Evolutionary conservation across 2,329 filamentous ascomycete species (phyloP).

Genomic region (Penicillium polonicum): DNA sequence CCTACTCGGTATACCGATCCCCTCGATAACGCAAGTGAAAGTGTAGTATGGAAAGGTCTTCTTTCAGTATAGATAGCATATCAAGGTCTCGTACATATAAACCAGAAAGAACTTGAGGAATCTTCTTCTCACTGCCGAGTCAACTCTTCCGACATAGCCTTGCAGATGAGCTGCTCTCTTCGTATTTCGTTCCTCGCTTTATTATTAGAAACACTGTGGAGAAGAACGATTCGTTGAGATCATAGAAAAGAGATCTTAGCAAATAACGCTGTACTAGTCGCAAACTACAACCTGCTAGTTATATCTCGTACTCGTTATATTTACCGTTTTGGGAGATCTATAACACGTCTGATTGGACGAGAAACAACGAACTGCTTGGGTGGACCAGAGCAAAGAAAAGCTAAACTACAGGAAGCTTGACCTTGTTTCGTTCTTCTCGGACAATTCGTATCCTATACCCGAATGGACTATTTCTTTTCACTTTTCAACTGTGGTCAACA

Average conservation of each 20-base stretch:
- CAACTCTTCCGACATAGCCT: not conserved
- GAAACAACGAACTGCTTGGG: not conserved
- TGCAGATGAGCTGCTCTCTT: not conserved
- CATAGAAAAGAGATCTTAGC: not conserved
- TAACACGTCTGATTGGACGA: not conserved
- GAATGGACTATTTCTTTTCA: not conserved
- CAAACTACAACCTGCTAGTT: not conserved
- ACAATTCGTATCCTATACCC: constrained; percentile 2
- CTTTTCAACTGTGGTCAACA: not conserved
- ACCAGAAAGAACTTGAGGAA: not conserved
- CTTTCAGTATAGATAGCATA: too few species aligned
- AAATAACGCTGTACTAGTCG: not conserved
- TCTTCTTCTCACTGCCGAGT: not conserved
- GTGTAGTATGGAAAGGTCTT: too few species aligned
- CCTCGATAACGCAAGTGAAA: constrained; percentile 22
- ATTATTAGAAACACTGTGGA: not conserved
- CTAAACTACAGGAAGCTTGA: not conserved
- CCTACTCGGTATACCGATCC: constrained; percentile 14
- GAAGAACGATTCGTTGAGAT: not conserved
- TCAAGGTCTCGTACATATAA: too few species aligned
- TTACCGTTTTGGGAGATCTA: not conserved
- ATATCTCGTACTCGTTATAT: constrained; percentile 2
- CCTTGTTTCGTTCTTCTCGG: not conserved
- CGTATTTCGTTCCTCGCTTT: constrained; percentile 3
- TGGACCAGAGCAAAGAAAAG: not conserved